Conservation (phyloP, 768 basidiomycete genomes). For the Suillus brevipes region DNA sequence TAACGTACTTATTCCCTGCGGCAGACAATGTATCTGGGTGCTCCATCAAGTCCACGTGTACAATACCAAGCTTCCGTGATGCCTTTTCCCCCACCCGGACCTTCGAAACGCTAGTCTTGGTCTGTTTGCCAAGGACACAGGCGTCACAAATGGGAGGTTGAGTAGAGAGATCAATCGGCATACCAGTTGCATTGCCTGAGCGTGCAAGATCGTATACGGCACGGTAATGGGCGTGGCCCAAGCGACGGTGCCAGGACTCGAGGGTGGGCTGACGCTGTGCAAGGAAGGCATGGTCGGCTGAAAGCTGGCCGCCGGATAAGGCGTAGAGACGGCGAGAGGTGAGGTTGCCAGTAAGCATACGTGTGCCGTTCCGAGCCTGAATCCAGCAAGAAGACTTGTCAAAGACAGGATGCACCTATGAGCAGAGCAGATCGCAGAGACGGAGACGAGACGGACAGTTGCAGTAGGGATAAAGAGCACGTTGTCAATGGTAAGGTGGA, state of each 20-base stretch:
- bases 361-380: no score
- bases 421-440: no score
- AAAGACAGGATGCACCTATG: no score
- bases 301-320: not conserved
- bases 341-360: no score
- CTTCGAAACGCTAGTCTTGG: not conserved
- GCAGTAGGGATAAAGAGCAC: no score
- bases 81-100: constrained; percentile 20
- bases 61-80: constrained; percentile 23
- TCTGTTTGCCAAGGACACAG: not conserved
- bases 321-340: no score
- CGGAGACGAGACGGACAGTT: no score
- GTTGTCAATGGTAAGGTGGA: no score
- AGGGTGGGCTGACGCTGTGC: constrained; percentile 12
- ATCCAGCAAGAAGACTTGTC: no score
- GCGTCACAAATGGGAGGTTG: constrained; percentile 14
- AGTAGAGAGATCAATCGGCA: constrained; percentile 12
- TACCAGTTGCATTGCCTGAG: constrained; percentile 2
- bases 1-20: not conserved
- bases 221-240: constrained; percentile 31
- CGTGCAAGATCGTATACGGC: constrained; percentile 24
- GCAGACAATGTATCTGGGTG: not conserved
- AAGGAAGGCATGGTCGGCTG: constrained; percentile 19
- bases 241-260: constrained; percentile 29
- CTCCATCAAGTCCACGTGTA: constrained; percentile 27